Conservation (phyloP, 2,329 filamentous ascomycete species). For the Trichoderma aggressivum region DNA sequence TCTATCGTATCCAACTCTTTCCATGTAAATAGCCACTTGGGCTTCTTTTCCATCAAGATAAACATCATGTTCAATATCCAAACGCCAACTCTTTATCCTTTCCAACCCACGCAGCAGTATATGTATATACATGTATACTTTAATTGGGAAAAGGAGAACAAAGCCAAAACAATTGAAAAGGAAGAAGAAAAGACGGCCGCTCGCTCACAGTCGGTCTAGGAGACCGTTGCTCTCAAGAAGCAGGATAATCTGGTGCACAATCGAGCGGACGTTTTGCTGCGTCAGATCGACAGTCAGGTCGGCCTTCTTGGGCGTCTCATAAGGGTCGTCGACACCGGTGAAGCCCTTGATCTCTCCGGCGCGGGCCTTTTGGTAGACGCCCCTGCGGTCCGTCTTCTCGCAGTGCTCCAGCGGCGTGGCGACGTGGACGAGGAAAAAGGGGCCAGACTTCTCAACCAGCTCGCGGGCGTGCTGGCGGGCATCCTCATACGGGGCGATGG, state of each 20-base stretch:
- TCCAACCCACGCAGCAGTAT: not conserved
- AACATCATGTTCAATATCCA: not conserved
- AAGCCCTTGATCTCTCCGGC: constrained; percentile 94
- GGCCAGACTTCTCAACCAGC: constrained; percentile 80
- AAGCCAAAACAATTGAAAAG: not conserved
- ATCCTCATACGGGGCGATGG: constrained; percentile 88
- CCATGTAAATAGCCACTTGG: not conserved
- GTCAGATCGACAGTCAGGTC: constrained; percentile 81
- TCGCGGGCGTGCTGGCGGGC: constrained; percentile 76
- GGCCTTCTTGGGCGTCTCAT: constrained; percentile 78
- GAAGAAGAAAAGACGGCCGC: not conserved
- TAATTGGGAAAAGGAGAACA: not conserved
- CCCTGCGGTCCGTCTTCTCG: constrained; percentile 92
- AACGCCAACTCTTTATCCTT: constrained; percentile 3
- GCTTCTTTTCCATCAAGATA: not conserved
- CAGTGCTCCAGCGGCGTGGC: constrained; percentile 87
- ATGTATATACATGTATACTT: not conserved
- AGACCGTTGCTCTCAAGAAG: constrained; percentile 86
- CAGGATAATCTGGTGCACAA: constrained; percentile 95
- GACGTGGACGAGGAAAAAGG: constrained; percentile 94
- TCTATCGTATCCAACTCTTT: not conserved
- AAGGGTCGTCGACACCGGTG: constrained; percentile 96
- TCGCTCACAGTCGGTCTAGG: constrained; percentile 63
- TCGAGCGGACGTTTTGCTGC: constrained; percentile 84
- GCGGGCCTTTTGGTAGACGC: constrained; percentile 81